A percentile compares a stretch with the other conserved stretches of the same genome.
Conservation (phyloP, 164 flowering plant genomes). For the Stephania cephalantha region DNA sequence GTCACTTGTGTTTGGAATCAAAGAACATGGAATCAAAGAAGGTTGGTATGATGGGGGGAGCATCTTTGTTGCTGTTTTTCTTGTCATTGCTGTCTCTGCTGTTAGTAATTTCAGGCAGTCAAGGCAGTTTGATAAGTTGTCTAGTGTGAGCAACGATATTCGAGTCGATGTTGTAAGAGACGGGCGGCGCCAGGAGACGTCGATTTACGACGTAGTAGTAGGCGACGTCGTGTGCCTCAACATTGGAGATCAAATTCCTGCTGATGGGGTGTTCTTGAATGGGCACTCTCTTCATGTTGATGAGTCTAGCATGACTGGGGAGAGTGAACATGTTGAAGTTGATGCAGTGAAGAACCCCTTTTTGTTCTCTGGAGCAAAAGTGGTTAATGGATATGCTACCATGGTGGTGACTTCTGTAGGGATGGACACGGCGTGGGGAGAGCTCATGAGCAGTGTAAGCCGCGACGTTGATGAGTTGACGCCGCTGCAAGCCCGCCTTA, state of each 20-base stretch:
- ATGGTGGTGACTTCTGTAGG: conserved; percentile 50
- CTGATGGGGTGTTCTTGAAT: conserved; percentile 42
- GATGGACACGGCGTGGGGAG: conserved; percentile 37
- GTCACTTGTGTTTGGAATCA: conserved; percentile 44
- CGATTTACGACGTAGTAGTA: conserved; percentile 40
- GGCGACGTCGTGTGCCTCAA: conserved; percentile 42
- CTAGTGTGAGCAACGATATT: conserved; percentile 26
- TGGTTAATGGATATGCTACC: conserved; percentile 37
- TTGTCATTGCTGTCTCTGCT: conserved; percentile 40
- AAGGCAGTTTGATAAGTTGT: conserved; percentile 33
- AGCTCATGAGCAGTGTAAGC: conserved; percentile 54
- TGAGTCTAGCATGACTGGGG: conserved; percentile 49
- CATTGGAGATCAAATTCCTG: conserved; percentile 53
- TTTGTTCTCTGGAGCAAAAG: conserved; percentile 34
- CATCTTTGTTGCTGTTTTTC: conserved; percentile 34
- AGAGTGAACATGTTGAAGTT: conserved; percentile 31
- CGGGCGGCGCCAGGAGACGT: conserved; percentile 25
- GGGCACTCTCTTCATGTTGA: conserved; percentile 43
- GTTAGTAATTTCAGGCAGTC: conserved; percentile 31
- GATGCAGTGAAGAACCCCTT: conserved; percentile 21
- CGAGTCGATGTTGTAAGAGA: conserved; percentile 32
- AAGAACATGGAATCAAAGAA: conserved; percentile 31
- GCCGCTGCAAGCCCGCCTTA: conserved; percentile 51
- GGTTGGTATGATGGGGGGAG: conserved; percentile 58
- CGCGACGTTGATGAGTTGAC: conserved; percentile 39